Evolutionary conservation across 768 basidiomycete species (phyloP), one percentile per base, ranked within the genome.

Genomic region (Mrakia blollopis): DNA sequence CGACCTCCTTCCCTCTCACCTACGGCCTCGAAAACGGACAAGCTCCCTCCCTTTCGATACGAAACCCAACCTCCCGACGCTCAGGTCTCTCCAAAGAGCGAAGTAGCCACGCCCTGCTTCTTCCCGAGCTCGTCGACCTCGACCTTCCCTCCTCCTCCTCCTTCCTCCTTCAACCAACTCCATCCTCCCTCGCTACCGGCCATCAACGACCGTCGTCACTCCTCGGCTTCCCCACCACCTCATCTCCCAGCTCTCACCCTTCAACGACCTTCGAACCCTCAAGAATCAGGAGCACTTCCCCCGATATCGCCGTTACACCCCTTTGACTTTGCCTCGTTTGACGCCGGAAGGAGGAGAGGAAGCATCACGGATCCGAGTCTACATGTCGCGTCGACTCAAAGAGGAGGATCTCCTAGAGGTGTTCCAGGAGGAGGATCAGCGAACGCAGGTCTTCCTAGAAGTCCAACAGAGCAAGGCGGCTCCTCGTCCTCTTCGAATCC

Each of bases 241-340:
- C 61, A 63, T 28, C 65, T 75, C 3, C 74, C 74, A 3, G 30
- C 74, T 4, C 65, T 75, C 30, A 68, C 65, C 11, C 60, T 75
- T 37, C 74, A 75, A 65, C 63, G 74, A 16, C 74, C 74, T 18
- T 75, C 74, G 2, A 67, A 67, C 35, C 65, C 65, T 30, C 30
- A 75, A 7, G 50, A 63, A 25, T 23, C 23, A n/a, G 57, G 37
- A 35, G 54, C 32, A 4, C 74, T 67, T 39, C 50, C 74, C 25
- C 47, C 67, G 41, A 73, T 62, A 39, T 23, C 60, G 14, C 60
- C 60, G 23, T 37, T 65, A 30, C 37, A 41, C n/a, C 60, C 39
- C 25, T 37, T 62, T 21, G 74, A 35, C 62, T 62, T 39, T 5
- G 30, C 47, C 47, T 30, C 44, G 7, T 50, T 44, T 67, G 44